A percentile compares a stretch with the other conserved stretches of the same genome.
These are phyloP conservation scores for Oryza rufipogon DNA, from an alignment of 176 grass and related monocot species.

Conservation along the genomic window DNA sequence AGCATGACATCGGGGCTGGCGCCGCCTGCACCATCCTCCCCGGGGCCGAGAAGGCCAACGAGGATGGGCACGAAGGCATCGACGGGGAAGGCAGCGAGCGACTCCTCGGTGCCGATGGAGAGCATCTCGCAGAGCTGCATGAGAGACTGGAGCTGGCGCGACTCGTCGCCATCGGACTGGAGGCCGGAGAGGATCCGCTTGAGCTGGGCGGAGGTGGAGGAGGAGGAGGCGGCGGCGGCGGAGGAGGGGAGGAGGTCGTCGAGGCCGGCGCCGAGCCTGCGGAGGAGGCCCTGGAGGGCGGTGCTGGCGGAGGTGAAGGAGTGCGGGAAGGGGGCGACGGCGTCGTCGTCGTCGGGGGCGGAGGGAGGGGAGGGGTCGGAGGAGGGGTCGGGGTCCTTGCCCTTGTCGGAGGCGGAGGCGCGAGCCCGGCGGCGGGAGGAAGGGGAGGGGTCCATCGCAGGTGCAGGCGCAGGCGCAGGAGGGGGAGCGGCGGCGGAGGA, in stretches of 20 bases:
- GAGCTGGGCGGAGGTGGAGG: slow-evolving; percentile 51
- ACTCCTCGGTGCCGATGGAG: slow-evolving; percentile 85
- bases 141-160: slow-evolving; percentile 66
- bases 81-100: slow-evolving; percentile 72
- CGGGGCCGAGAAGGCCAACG: slow-evolving; percentile 64
- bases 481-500: slow-evolving; percentile 18
- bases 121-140: slow-evolving; percentile 96
- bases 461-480: not conserved
- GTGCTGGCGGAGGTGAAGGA: slow-evolving; percentile 82
- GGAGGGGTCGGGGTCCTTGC: slow-evolving; percentile 74
- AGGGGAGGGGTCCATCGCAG: slow-evolving; percentile 41
- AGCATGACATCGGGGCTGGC: slow-evolving; percentile 91
- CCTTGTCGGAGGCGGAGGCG: slow-evolving; percentile 54
- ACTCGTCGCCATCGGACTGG: slow-evolving; percentile 64
- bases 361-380: slow-evolving; percentile 18
- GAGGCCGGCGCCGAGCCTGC: slow-evolving; percentile 81
- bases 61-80: slow-evolving; percentile 88
- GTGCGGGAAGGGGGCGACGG: slow-evolving; percentile 59
- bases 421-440: slow-evolving; percentile 66
- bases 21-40: slow-evolving; percentile 37
- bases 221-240: slow-evolving; percentile 35
- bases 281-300: slow-evolving; percentile 84
- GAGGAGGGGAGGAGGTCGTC: slow-evolving; percentile 85
- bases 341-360: slow-evolving; percentile 53
- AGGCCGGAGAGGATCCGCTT: slow-evolving; percentile 86